Conservation (phyloP, 768 basidiomycete genomes). For the Strobilomyces dryophilus region DNA sequence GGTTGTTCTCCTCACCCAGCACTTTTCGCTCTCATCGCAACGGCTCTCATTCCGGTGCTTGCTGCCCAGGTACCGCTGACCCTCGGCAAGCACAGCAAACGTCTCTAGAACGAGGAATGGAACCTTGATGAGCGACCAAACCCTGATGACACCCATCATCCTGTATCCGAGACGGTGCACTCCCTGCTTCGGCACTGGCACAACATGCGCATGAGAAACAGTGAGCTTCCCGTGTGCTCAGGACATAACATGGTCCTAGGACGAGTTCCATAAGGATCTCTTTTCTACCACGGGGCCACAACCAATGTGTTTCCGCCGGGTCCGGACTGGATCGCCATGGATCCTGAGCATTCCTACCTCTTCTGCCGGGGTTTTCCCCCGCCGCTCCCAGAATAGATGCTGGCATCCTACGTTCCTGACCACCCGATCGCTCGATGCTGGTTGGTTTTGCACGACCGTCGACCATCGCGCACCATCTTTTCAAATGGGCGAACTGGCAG, state of each 20-base stretch:
- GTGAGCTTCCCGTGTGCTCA: slow-evolving; percentile 18
- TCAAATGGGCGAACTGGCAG: too few species aligned
- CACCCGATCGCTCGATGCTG: slow-evolving; percentile 36
- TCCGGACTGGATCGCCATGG: slow-evolving; percentile 33
- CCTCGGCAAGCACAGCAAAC: not conserved
- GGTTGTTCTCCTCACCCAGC: too few species aligned
- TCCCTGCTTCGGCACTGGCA: slow-evolving; percentile 40
- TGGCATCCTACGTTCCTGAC: slow-evolving; percentile 16
- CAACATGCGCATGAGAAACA: slow-evolving; percentile 44
- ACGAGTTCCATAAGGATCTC: slow-evolving; percentile 32
- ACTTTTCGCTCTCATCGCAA: not conserved
- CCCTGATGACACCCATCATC: slow-evolving; percentile 25
- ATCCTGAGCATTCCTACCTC: slow-evolving; percentile 35
- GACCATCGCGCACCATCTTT: too few species aligned
- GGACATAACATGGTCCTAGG: slow-evolving; percentile 30
- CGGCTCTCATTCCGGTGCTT: not conserved
- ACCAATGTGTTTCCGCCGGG: slow-evolving; percentile 21
- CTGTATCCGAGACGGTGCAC: slow-evolving; percentile 25
- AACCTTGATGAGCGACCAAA: slow-evolving; percentile 20
- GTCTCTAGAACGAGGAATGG: slow-evolving; percentile 13
- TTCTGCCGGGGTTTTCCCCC: slow-evolving; percentile 29
- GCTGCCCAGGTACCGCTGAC: slow-evolving; percentile 6
- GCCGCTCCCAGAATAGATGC: not conserved
- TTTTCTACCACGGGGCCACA: slow-evolving; percentile 32
- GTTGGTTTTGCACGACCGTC: too few species aligned